Evolutionary conservation across 768 basidiomycete genomes (phyloP).

Genomic region (Russula vinacea): DNA sequence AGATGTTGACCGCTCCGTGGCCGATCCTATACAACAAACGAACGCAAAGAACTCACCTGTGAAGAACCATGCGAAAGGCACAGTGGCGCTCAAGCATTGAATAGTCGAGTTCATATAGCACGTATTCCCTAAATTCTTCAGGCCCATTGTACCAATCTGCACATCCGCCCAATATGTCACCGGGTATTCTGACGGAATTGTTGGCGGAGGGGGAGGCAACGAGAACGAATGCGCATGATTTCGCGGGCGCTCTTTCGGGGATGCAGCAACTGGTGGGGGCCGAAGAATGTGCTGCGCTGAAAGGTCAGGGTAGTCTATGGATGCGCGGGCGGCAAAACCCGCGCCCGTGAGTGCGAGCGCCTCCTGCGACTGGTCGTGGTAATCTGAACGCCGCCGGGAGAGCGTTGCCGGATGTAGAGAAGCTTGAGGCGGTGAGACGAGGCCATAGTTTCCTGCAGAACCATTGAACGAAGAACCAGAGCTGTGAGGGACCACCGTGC

Average conservation of each 20-base stretch:
- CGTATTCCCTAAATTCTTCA: constrained; percentile 95
- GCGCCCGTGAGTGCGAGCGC: constrained; percentile 41
- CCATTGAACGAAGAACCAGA: constrained; percentile 44
- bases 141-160: constrained; percentile 73
- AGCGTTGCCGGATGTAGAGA: constrained; percentile 79
- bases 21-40: constrained; percentile 6
- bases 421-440: constrained; percentile 71
- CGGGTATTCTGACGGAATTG: constrained; percentile 72
- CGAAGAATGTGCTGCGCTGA: constrained; percentile 58
- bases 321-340: constrained; percentile 45
- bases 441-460: constrained; percentile 40
- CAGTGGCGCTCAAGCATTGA: constrained; percentile 92
- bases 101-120: constrained; percentile 99
- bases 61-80: constrained; percentile 92
- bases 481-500: constrained; percentile 40
- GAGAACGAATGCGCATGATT: constrained; percentile 40
- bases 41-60: constrained; percentile 51
- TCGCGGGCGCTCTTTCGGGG: constrained; percentile 72
- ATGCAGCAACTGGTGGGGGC: constrained; percentile 76
- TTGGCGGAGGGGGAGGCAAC: constrained; percentile 54
- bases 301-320: constrained; percentile 82
- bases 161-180: constrained; percentile 82
- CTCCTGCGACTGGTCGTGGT: constrained; percentile 73
- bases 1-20: neutral
- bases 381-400: constrained; percentile 70